These are phyloP conservation scores for Saccharomyces kudriavzevii DNA, from an alignment of 805 yeast species.

Conservation along the genomic window DNA sequence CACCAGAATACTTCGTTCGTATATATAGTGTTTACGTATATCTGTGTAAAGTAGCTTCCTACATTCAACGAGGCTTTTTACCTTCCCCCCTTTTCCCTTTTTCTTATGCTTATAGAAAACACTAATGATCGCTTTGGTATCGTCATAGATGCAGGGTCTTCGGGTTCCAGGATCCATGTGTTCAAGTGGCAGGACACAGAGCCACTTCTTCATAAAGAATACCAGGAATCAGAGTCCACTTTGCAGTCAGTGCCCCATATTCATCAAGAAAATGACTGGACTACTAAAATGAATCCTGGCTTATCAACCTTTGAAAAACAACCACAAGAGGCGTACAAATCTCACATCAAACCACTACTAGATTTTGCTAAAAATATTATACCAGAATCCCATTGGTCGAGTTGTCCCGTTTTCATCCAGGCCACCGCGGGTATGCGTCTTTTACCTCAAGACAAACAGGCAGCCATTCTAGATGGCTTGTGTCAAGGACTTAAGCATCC, in stretches of 20 bases:
- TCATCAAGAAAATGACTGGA: slow-evolving; percentile 59
- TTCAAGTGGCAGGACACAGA: slow-evolving; percentile 66
- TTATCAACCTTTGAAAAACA: slow-evolving; percentile 58
- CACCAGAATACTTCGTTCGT: neutral
- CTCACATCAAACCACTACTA: slow-evolving; percentile 60
- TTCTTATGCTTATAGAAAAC: neutral
- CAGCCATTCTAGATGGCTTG: slow-evolving; percentile 46
- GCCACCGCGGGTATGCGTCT: slow-evolving; percentile 98
- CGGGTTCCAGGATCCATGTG: slow-evolving; percentile 83
- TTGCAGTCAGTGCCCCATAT: slow-evolving; percentile 61
- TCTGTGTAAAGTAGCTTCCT: neutral
- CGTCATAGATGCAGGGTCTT: slow-evolving; percentile 90
- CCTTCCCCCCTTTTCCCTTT: neutral
- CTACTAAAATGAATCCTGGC: slow-evolving; percentile 71
- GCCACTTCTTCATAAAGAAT: slow-evolving; percentile 6
- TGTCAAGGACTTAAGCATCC: slow-evolving; percentile 50
- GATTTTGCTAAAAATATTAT: slow-evolving; percentile 62
- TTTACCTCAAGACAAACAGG: slow-evolving; percentile 46
- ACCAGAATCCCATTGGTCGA: slow-evolving; percentile 49
- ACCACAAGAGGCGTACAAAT: slow-evolving; percentile 53
- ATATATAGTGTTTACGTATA: neutral
- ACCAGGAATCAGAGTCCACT: slow-evolving; percentile 7
- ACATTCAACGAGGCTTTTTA: neutral
- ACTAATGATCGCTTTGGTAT: slow-evolving; percentile 54
- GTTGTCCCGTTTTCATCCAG: slow-evolving; percentile 81